Conservation (phyloP, 1,284 basidiomycete genomes). For the Pseudozyma flocculosa region DNA sequence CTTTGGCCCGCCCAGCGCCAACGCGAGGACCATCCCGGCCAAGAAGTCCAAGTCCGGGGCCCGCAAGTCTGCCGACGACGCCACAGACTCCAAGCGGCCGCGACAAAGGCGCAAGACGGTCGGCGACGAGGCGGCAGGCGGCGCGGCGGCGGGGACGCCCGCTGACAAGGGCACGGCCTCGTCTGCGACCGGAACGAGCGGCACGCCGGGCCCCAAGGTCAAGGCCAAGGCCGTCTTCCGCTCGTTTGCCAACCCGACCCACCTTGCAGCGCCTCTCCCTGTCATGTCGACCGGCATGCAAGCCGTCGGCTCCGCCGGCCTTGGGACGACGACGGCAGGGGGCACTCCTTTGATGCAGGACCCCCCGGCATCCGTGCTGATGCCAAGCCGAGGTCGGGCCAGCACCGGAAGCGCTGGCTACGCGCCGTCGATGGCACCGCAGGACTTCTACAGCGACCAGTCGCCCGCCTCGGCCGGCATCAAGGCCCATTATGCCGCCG, state of each 20-base stretch:
- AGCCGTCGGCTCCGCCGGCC: too few relatives aligned
- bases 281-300: neutral
- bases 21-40: conserved; percentile 30
- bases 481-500: neutral
- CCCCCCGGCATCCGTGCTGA: too few relatives aligned
- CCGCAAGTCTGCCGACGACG: conserved; percentile 15
- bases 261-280: conserved; percentile 38
- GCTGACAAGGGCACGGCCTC: conserved; percentile 2
- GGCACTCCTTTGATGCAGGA: too few relatives aligned
- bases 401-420: neutral
- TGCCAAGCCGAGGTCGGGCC: neutral
- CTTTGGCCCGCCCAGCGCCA: conserved; percentile 35
- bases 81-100: conserved; percentile 4
- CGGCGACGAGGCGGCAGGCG: conserved; percentile 3
- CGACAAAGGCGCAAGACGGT: conserved; percentile 27
- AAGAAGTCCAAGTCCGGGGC: conserved; percentile 23
- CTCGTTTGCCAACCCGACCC: conserved; percentile 45
- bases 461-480: neutral
- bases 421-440: neutral
- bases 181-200: too few relatives aligned
- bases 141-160: neutral
- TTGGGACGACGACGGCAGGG: too few relatives aligned
- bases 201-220: conserved; percentile 4
- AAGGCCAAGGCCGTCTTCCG: conserved; percentile 48
- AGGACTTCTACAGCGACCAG: too few relatives aligned